Base-by-base conservation (phyloP, 768 basidiomycete genomes). In the Cyathus striatus region DNA sequence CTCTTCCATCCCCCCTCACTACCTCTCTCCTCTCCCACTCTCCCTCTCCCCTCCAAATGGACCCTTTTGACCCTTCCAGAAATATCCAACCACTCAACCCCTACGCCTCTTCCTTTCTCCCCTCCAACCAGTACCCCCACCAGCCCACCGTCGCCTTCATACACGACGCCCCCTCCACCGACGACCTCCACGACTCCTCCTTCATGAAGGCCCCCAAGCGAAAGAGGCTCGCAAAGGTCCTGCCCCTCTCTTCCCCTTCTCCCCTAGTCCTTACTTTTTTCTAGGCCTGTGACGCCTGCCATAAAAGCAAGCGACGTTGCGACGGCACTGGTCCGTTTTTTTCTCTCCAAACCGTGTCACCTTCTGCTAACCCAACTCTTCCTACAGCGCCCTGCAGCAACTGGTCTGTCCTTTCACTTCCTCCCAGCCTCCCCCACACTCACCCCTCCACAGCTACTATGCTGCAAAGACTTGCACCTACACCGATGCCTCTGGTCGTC, bases 261-360 rank as follows among this genome's bases (percentile, higher is more conserved):
- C 37, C 43, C 41, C 21, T 21, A 40, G 43, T 35, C 26, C 46
- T 52, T 36, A 27, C n/a, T 38, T 22, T 37, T 37, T 4, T 32
- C 47, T 44, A 76, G 73, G 75, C 88, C 38, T 90, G 88, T 62
- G 84, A 88, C 61, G 82, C 84, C 41, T 90, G 88, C 59, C 89
- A 90, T 58, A 87, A 85, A 61, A 83, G 80, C 64, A 90, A 90
- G 58, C 78, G 88, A 20, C 78, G 87, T 38, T 90, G 87, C 63
- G 86, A 89, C 62, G 86, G 86, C 23, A 86, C 83, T 47, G 81
- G 85, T 83, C 47, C 45, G 79, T 68, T 39, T 43, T 42, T 23
- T 38, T 35, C 48, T 30, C 41, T 43, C n/a, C 37, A 24, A 36
- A 35, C 43, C 18, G 46, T 37, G 47, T 43, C 38, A 17, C 37